Conservation (phyloP, 2,329 filamentous ascomycete genomes). For the Exophiala alcalophila region DNA sequence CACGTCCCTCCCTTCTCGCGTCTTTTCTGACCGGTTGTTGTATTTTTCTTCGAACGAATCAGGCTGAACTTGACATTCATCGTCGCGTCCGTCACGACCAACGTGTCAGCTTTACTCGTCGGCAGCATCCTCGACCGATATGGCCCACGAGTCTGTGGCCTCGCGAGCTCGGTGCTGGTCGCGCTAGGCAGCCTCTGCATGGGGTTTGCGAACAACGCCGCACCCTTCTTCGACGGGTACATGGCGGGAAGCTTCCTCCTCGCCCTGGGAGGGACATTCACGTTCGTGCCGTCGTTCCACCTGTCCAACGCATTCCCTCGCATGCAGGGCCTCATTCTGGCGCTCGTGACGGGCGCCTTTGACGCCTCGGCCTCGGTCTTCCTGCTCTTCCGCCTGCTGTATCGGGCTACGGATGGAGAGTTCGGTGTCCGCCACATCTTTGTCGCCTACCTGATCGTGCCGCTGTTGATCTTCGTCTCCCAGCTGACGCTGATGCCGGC, state of each 20-base stretch:
- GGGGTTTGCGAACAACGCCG: slow-evolving; percentile 63
- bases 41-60: too few relatives aligned
- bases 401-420: slow-evolving; percentile 50
- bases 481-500: slow-evolving; percentile 68
- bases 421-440: slow-evolving; percentile 64
- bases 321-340: slow-evolving; percentile 71
- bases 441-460: slow-evolving; percentile 68
- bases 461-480: slow-evolving; percentile 59
- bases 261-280: slow-evolving; percentile 73
- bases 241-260: slow-evolving; percentile 72
- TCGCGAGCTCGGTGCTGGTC: slow-evolving; percentile 66
- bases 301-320: slow-evolving; percentile 77
- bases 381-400: slow-evolving; percentile 70
- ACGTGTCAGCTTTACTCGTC: slow-evolving; percentile 78
- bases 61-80: slow-evolving; percentile 88
- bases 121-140: slow-evolving; percentile 79
- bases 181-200: slow-evolving; percentile 67
- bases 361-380: slow-evolving; percentile 79
- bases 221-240: slow-evolving; percentile 68
- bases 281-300: slow-evolving; percentile 79
- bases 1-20: too few relatives aligned
- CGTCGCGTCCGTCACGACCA: slow-evolving; percentile 80
- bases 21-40: too few relatives aligned
- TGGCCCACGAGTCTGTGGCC: slow-evolving; percentile 73
- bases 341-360: slow-evolving; percentile 75